Evolutionary conservation across 139 green algal species (phyloP), one percentile per base, ranked within the genome.

Genomic region (Tetraselmis chui): DNA sequence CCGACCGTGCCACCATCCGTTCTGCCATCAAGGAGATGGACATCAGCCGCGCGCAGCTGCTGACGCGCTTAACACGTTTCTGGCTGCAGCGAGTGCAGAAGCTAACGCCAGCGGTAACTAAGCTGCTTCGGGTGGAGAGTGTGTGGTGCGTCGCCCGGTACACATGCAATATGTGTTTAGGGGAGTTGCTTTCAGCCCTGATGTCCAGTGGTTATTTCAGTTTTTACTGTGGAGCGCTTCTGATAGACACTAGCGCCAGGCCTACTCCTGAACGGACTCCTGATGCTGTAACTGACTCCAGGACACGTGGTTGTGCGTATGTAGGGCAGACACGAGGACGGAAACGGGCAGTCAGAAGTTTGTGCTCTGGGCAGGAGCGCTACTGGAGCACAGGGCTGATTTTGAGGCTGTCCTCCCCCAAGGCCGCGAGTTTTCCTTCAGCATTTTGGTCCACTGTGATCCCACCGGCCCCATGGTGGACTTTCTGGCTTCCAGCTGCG

Each of bases 71-170:
- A 77, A 76, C 28, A 25, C 23, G 82, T 59, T 95, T 93, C 84
- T 97, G 94, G 94, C 74, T 87, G 26, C 87, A 87, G 31, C 87
- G 92, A 24, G 90, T 94, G 80, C 85, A 87, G 23, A 91, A 95
- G 31, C 85, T 96, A 30, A 87, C 88, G 30, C 79, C 83, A 0
- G 85, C 90, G 23, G 84, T 96, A 75, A 84, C 85, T 28, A 29
- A 88, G 24, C 84, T 96, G 82, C 89, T 97, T 83, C 90, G 92
- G 5, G 91, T 96, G 79, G 82, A 91, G 81, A 88, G 91, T 58
- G 94, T 97, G 80, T 95, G 91, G 91, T 96, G 91, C 79, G 76
- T 45, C n/a, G n/a, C n/a, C n/a, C n/a, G n/a, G n/a, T n/a, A n/a
- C n/a, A n/a, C n/a, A n/a, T n/a, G n/a, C n/a, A n/a, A n/a, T n/a